Evolutionary conservation across 2,329 filamentous ascomycete species (phyloP).

Genomic region (Hymenoscyphus fraxineus): DNA sequence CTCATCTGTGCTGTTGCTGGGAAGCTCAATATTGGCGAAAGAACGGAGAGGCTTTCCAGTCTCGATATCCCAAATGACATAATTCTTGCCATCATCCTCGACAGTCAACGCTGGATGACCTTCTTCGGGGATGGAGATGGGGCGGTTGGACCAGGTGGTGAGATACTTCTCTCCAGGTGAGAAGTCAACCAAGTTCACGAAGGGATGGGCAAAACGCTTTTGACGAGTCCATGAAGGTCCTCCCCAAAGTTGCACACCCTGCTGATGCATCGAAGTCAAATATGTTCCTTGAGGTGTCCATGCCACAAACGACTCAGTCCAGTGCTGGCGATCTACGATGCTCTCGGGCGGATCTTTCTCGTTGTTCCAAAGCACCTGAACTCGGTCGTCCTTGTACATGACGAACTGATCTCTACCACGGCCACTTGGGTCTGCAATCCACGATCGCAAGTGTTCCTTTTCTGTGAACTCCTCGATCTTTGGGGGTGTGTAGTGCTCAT

Average conservation of each 20-base stretch:
- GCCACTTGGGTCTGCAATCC: slow-evolving; percentile 74
- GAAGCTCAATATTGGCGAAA: slow-evolving; percentile 83
- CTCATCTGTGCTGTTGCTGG: slow-evolving; percentile 55
- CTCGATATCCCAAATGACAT: slow-evolving; percentile 96
- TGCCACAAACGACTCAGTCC: slow-evolving; percentile 97
- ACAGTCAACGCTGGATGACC: slow-evolving; percentile 78
- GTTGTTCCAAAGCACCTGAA: slow-evolving; percentile 98
- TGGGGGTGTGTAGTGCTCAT: slow-evolving; percentile 84
- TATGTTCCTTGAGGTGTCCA: slow-evolving; percentile 96
- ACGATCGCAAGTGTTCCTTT: slow-evolving; percentile 92
- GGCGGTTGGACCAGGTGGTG: slow-evolving; percentile 93
- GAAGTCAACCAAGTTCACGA: slow-evolving; percentile 93
- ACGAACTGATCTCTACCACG: slow-evolving; percentile 93
- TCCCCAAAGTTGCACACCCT: slow-evolving; percentile 97
- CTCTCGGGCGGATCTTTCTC: slow-evolving; percentile 85
- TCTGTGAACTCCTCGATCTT: slow-evolving; percentile 80
- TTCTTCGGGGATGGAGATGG: slow-evolving; percentile 86
- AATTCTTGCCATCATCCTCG: slow-evolving; percentile 98
- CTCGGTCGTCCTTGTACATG: slow-evolving; percentile 87
- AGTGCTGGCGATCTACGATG: slow-evolving; percentile 87
- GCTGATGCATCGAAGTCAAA: slow-evolving; percentile 89
- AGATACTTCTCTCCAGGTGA: slow-evolving; percentile 90
- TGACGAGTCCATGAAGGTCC: slow-evolving; percentile 84
- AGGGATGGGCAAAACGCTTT: slow-evolving; percentile 90
- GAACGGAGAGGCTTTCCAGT: slow-evolving; percentile 87